These are phyloP conservation scores for Diplocarpon rosae DNA, from an alignment of 2,329 filamentous ascomycete genomes.

Conservation along the genomic window DNA sequence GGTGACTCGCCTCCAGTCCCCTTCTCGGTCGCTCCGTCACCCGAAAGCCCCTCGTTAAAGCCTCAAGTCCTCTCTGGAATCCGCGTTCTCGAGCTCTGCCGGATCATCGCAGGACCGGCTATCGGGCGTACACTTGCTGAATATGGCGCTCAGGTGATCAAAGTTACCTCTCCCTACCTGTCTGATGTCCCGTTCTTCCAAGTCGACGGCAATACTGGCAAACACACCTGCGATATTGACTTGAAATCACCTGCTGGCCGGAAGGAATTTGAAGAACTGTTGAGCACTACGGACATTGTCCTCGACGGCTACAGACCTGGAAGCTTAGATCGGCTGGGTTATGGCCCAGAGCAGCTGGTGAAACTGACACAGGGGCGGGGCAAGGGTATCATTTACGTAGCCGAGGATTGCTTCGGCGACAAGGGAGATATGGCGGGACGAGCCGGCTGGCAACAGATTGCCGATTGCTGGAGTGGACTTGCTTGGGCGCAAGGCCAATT, in stretches of 20 bases:
- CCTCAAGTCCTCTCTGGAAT: slow-evolving; percentile 41
- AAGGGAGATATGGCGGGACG: slow-evolving; percentile 50
- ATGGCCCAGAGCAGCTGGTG: slow-evolving; percentile 43
- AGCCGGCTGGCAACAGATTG: slow-evolving; percentile 63
- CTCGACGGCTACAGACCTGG: slow-evolving; percentile 61
- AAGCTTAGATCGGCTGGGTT: slow-evolving; percentile 51
- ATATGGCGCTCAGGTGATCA: slow-evolving; percentile 64
- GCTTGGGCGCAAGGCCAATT: slow-evolving; percentile 41
- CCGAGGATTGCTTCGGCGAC: slow-evolving; percentile 62
- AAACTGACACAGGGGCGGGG: slow-evolving; percentile 41
- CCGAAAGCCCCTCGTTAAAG: slow-evolving; percentile 6
- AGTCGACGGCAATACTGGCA: slow-evolving; percentile 61
- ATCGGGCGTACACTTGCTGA: slow-evolving; percentile 63
- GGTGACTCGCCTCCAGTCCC: slow-evolving; percentile 36
- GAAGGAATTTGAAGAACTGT: slow-evolving; percentile 43
- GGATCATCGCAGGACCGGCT: slow-evolving; percentile 66
- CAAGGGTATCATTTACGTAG: slow-evolving; percentile 55
- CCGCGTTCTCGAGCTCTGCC: slow-evolving; percentile 63
- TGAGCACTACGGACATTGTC: slow-evolving; percentile 53
- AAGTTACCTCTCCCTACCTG: slow-evolving; percentile 57
- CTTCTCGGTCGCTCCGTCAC: slow-evolving; percentile 23
- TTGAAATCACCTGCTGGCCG: slow-evolving; percentile 45
- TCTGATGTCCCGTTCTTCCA: slow-evolving; percentile 64
- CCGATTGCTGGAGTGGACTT: slow-evolving; percentile 34
- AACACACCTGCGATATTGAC: slow-evolving; percentile 53